phyloP scores from a whole-genome alignment of 345 rosid species.

The Geranium brycei region DNA sequence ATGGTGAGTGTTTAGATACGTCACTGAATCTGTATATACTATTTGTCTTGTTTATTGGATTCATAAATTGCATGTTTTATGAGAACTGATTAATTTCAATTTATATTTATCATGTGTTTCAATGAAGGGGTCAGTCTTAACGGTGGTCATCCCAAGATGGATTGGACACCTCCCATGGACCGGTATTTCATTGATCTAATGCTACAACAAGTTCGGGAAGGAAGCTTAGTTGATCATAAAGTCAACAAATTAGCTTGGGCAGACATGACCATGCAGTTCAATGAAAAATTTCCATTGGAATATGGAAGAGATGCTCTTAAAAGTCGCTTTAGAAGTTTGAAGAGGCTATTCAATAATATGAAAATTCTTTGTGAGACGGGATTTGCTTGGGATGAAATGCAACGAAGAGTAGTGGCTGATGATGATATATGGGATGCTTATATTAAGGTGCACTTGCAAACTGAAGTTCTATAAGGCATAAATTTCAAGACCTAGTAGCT shows the following conservation, averaged over 20 bases:
- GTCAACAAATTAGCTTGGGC: conserved; percentile 32
- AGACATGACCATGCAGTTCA: conserved; percentile 31
- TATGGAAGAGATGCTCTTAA: conserved; percentile 25
- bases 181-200: conserved; percentile 38
- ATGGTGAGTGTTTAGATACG: conserved; percentile 11
- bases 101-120: conserved; percentile 2
- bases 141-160: conserved; percentile 15
- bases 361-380: background rate
- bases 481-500: conserved; percentile 3
- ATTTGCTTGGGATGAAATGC: background rate
- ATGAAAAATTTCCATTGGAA: conserved; percentile 28
- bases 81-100: background rate
- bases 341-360: background rate
- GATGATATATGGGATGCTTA: conserved; percentile 26
- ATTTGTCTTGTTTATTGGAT: background rate
- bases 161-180: conserved; percentile 42
- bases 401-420: conserved; percentile 23
- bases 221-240: conserved; percentile 21
- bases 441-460: conserved; percentile 22
- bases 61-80: background rate
- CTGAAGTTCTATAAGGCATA: conserved; percentile 1
- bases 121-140: conserved; percentile 17
- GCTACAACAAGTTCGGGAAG: conserved; percentile 32
- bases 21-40: background rate
- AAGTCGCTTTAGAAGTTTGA: conserved; percentile 15